Percentiles rank a stretch among this genome's conserved stretches.
Conservation (phyloP, 2,329 filamentous ascomycete species). For the Escovopsis weberi region DNA sequence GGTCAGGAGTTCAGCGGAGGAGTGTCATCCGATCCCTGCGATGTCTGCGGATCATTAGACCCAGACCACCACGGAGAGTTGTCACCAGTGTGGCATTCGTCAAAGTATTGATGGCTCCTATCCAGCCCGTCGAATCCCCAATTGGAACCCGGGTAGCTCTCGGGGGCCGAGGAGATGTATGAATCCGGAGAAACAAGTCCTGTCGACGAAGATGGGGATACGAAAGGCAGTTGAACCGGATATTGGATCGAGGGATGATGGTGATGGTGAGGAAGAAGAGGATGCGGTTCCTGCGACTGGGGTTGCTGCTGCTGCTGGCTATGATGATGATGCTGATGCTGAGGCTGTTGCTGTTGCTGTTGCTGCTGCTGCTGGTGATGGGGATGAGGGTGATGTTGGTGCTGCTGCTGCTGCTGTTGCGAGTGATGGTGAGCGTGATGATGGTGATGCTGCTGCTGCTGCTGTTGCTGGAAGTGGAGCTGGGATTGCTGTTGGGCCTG, state of each 20-base stretch:
- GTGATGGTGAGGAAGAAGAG: background rate
- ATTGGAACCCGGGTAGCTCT: conserved; percentile 9
- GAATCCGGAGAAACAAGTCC: background rate
- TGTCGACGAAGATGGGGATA: background rate
- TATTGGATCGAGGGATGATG: background rate
- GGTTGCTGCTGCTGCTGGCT: background rate
- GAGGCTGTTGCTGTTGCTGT: background rate
- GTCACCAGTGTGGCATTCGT: background rate
- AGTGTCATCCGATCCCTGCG: too few relatives aligned
- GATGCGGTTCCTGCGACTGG: background rate
- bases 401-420: background rate
- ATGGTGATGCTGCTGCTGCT: background rate
- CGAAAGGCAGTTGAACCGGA: background rate
- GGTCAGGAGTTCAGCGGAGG: too few relatives aligned
- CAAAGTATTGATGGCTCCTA: conserved; percentile 4
- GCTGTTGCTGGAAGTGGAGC: background rate
- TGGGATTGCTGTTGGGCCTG: background rate
- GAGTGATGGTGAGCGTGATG: background rate
- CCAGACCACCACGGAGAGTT: conserved; percentile 1
- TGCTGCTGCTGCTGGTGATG: background rate
- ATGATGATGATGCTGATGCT: background rate
- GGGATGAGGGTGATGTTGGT: background rate
- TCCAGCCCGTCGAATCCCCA: conserved; percentile 6
- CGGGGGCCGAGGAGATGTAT: conserved; percentile 3
- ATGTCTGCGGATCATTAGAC: too few relatives aligned